Base-by-base conservation (phyloP, 371 early-diverging fungal species). In the Rhizopus microsporus region DNA sequence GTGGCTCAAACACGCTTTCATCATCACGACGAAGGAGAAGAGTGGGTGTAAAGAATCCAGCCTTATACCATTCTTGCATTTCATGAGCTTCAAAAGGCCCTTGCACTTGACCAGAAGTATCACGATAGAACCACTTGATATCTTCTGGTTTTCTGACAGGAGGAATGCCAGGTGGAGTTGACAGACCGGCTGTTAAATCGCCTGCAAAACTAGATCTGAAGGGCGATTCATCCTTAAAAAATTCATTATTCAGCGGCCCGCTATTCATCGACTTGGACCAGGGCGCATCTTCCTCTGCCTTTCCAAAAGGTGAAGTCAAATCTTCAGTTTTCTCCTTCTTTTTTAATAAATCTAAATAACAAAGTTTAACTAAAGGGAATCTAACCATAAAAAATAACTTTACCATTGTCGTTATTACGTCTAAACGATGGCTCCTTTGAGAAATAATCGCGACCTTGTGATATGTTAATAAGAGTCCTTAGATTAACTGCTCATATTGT, bases 51-150 rank as follows among this genome's bases (percentile, higher is more conserved):
- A 93, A 93, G 65, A 91, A 93, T 8, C 93, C 93, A 9, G 82
- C 88, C 42, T 83, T 82, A 67, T 82, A 91, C 94, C 94, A 93
- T 54, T 92, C 91, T 51, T 91, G 90, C 94, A 93, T 93, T 40
- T 89, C 88, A 7, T 82, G 74, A 7, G 89, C 86, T 10, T 83
- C 77, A 62, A 93, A 93, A 6, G 94, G 94, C 12, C 90, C 90
- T 71, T 90, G 90, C 33, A 88, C 77, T 57, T 80, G 80, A 10
- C 91, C 91, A 58, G 83, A 83, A 3, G 93, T 90, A 65, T 93
- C 93, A 31, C 91, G 82, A 56, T 93, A 93, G 48, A 83, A 80
- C 94, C 94, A 93, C 51, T 82, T 80, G 56, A 69, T 56, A 51
- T 85, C 82, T 3, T 69, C 67, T 5, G 71, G 67, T 59, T 69